Base-by-base conservation (phyloP, 805 yeast genomes). In the Sugiyamaella smithiae region DNA sequence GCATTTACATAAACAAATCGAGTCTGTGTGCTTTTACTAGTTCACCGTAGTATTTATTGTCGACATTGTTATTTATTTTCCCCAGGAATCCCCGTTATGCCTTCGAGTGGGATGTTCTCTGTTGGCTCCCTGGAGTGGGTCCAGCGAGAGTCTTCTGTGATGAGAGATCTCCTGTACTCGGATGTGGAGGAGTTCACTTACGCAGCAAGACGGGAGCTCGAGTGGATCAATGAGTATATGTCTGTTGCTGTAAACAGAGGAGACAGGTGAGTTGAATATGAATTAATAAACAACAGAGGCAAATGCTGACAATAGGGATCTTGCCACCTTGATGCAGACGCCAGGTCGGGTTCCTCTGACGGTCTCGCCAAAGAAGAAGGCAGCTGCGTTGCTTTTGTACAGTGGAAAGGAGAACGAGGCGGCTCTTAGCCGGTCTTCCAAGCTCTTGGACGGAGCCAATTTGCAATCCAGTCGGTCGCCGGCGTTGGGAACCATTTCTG, bases 71-170 rank as follows among this genome's bases (percentile, higher is more conserved):
- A 26, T 11, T 26, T 8, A 8, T 26, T 26, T n/a, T n/a, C n/a
- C n/a, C n/a, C n/a, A n/a, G n/a, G n/a, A n/a, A n/a, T n/a, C n/a
- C n/a, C n/a, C 33, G 14, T n/a, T 16, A 29, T 29, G 33, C 33
- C 33, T 16, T n/a, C 14, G 33, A n/a, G 16, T 7, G 33, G 33
- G 33, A 16, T 16, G 33, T 29, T 16, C 16, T 35, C 38, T n/a
- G 51, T 56, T n/a, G 84, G 82, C 5, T 65, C 81, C 1, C 73
- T 79, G 9, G 73, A 67, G 52, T 78, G 81, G 80, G 67, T 77
- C 42, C 67, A 75, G 28, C 63, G 63, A 43, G 80, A 77, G 56
- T 62, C 75, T 60, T 59, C 62, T 48, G 64, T 68, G 12, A 67
- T 71, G 25, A 67, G 67, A 52, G 67, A 66, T 37, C 64, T 68